Base-by-base conservation (phyloP, 2,329 filamentous ascomycete species). In the Fusarium tjaetaba region DNA sequence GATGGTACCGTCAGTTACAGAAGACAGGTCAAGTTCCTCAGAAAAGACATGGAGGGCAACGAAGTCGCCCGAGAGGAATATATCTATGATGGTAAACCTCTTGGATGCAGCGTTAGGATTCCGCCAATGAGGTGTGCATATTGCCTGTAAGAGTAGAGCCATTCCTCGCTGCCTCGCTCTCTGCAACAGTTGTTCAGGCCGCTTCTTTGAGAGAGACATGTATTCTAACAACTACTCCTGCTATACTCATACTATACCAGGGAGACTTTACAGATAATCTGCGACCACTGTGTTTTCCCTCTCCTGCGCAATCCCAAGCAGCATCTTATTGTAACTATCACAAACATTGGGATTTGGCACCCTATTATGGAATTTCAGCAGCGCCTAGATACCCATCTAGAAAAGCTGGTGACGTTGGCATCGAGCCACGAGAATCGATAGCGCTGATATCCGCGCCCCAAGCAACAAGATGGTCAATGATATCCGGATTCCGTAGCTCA, bases 121-220 rank as follows among this genome's bases (percentile, higher is more conserved):
- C 38, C 65, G 5, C 65, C 55, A 30, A 68, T 68, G 65, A 28
- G 65, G 48, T 49, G 65, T 4, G 42, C 65, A 11, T 38, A 39
- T n/a, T 53, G 41, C 39, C 24, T 63, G 3, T 63, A 60, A 28
- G 16, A 8, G 20, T 32, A 28, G 38, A n/a, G 0, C 7, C 38
- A 22, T 22, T 22, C 38, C 20, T 39, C 11, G 20, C 38, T 2
- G 11, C 38, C 38, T 39, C 38, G 22, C 38, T 39, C 18, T 22
- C 20, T 39, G 38, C 38, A 39, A 39, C 38, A 39, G 38, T 0
- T 6, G 11, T 22, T 10, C 39, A n/a, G 39, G 4, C 22, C 13
- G 13, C 2, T 15, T n/a, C 22, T 41, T 41, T 9, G 7, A n/a
- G 13, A 41, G 11, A 41, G 13, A n/a, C 22, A 10, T 41, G 3